phyloP scores from a whole-genome alignment of 1,284 basidiomycete genomes.

The Peniophora sp. region DNA sequence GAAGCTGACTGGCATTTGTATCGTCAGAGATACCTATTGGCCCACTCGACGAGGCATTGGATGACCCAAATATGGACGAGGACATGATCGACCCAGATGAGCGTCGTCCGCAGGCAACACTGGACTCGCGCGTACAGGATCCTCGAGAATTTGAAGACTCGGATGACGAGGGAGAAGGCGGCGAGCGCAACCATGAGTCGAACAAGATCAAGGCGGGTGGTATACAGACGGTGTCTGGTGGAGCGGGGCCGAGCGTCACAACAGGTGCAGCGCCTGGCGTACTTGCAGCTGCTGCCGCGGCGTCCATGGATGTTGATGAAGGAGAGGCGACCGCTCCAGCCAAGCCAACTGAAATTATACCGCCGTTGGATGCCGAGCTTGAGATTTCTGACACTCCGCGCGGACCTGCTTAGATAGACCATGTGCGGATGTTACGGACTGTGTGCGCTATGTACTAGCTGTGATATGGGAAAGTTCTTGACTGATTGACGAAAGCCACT shows the following conservation, averaged over 20 bases:
- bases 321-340: background rate
- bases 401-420: background rate
- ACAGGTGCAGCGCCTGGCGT: constrained; percentile 6
- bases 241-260: background rate
- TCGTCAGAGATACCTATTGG: constrained; percentile 65
- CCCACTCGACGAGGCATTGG: constrained; percentile 70
- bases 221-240: background rate
- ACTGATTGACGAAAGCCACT: too few relatives aligned
- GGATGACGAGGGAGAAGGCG: constrained; percentile 82
- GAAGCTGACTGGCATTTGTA: background rate
- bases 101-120: constrained; percentile 62
- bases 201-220: constrained; percentile 46
- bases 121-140: constrained; percentile 66
- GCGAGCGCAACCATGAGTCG: constrained; percentile 56
- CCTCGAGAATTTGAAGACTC: constrained; percentile 82
- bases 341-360: background rate
- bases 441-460: too few relatives aligned
- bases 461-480: too few relatives aligned
- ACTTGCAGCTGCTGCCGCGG: background rate
- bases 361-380: background rate
- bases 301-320: background rate
- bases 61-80: constrained; percentile 76
- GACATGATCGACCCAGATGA: constrained; percentile 72
- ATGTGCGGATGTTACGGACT: too few relatives aligned
- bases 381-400: background rate